Percentiles rank a stretch among this genome's conserved stretches.
These are phyloP conservation scores for Solanum ahanhuiri DNA, from an alignment of 257 asterid genomes.

Conservation along the genomic window DNA sequence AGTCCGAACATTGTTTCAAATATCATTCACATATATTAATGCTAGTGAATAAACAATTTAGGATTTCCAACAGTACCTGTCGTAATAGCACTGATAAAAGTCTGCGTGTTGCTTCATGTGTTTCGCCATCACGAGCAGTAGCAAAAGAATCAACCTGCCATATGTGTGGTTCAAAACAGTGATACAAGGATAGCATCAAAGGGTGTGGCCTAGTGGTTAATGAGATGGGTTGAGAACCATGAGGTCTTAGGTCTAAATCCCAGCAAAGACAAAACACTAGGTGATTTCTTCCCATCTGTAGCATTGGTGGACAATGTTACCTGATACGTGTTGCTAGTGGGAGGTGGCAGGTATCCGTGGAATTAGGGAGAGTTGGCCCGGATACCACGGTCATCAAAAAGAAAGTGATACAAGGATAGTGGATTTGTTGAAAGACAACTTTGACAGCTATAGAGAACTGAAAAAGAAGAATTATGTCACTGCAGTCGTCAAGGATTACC, in stretches of 20 bases:
- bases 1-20: background rate
- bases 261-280: background rate
- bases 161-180: background rate
- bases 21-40: background rate
- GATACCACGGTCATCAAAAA: background rate
- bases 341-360: background rate
- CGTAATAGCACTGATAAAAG: slow-evolving; percentile 77
- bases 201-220: background rate
- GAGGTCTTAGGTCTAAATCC: background rate
- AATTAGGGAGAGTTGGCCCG: background rate
- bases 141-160: slow-evolving; percentile 93
- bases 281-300: background rate
- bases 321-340: background rate
- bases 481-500: slow-evolving; percentile 28
- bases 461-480: background rate
- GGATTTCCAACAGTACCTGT: slow-evolving; percentile 41
- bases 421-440: background rate
- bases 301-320: background rate
- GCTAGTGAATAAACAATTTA: background rate
- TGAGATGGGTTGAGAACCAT: background rate
- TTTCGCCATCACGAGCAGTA: slow-evolving; percentile 83
- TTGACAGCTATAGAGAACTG: background rate
- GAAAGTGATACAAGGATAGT: background rate
- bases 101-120: slow-evolving; percentile 93
- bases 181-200: background rate